These are phyloP conservation scores for Trichoderma breve DNA, from an alignment of 2,329 filamentous ascomycete genomes.

Conservation along the genomic window DNA sequence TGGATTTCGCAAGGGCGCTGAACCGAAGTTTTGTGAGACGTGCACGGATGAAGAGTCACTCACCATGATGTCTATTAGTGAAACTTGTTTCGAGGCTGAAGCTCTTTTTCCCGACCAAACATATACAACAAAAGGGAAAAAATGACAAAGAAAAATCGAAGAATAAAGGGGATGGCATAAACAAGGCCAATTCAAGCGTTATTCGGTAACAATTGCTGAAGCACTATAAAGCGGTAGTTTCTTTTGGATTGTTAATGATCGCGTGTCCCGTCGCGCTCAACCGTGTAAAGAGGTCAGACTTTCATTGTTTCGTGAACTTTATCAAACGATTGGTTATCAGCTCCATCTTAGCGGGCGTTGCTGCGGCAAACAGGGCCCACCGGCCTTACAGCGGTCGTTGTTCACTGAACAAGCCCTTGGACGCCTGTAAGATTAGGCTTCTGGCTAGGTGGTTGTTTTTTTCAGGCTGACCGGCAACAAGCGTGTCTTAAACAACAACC, in stretches of 20 bases:
- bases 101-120: not conserved
- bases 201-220: not conserved
- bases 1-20: not conserved
- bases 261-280: constrained; percentile 26
- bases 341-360: constrained; percentile 23
- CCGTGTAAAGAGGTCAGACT: constrained; percentile 37
- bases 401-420: constrained; percentile 3
- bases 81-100: not conserved
- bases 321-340: constrained; percentile 13
- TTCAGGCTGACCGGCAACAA: constrained; percentile 11
- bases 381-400: not conserved
- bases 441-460: not conserved
- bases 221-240: not conserved
- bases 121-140: not conserved
- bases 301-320: not conserved
- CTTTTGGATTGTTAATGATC: not conserved
- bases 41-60: not conserved
- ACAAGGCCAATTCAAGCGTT: not conserved
- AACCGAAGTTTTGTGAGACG: not conserved
- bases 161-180: not conserved
- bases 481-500: constrained; percentile 3
- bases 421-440: not conserved
- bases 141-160: not conserved
- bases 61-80: constrained; percentile 18
- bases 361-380: constrained; percentile 26